These are phyloP conservation scores for Gremmenia infestans DNA, from an alignment of 2,329 filamentous ascomycete genomes.

Conservation along the genomic window DNA sequence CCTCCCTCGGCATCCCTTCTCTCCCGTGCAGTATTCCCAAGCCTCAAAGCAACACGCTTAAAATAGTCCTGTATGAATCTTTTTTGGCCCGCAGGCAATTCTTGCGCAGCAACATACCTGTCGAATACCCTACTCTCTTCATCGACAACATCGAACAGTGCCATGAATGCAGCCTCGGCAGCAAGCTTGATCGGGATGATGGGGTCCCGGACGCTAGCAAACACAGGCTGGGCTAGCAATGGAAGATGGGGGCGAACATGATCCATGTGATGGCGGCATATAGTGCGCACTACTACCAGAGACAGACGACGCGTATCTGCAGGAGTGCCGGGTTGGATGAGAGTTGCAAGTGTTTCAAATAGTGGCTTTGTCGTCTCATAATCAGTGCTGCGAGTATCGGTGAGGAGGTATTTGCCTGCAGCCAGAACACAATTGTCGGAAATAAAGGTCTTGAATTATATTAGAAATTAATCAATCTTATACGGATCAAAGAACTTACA, in stretches of 20 bases:
- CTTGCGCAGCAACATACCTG: constrained; percentile 73
- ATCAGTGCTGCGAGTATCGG: constrained; percentile 56
- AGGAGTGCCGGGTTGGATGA: constrained; percentile 72
- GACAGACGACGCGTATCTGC: constrained; percentile 80
- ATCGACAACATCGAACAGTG: constrained; percentile 84
- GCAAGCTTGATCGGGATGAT: constrained; percentile 95
- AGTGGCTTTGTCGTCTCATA: constrained; percentile 76
- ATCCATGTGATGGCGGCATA: constrained; percentile 74
- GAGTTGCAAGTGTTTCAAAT: constrained; percentile 69
- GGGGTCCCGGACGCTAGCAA: constrained; percentile 81
- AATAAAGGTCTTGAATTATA: constrained; percentile 61
- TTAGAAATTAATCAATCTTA: constrained; percentile 1
- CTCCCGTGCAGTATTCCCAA: constrained; percentile 85
- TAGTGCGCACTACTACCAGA: constrained; percentile 81
- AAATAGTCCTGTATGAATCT: constrained; percentile 96
- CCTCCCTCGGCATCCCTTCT: constrained; percentile 88
- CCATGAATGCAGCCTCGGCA: constrained; percentile 89
- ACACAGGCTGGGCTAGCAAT: constrained; percentile 76
- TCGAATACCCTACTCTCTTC: constrained; percentile 84
- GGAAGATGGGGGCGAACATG: constrained; percentile 76
- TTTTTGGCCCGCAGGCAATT: constrained; percentile 67
- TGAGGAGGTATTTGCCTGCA: constrained; percentile 82
- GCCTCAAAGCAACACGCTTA: constrained; percentile 79
- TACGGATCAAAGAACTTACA: constrained; percentile 45
- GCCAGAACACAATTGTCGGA: constrained; percentile 85